phyloP scores from a whole-genome alignment of 106 monocot genomes.

The Dendrobium chrysotoxum region DNA sequence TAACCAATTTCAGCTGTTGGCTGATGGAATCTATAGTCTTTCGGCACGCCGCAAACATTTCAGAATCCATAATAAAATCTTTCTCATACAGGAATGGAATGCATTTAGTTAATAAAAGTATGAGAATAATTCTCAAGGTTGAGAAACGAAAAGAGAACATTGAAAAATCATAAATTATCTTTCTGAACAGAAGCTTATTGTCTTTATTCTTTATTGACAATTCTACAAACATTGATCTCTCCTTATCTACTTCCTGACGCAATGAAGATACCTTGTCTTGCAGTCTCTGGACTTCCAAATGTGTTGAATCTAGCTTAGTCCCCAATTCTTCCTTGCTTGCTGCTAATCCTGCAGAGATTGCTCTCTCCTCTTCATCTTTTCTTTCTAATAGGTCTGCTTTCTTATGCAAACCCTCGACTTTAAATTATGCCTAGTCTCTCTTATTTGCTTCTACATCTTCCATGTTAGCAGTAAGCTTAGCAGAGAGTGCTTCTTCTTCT shows the following conservation, averaged over 20 bases:
- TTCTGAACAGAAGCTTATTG: too few relatives aligned
- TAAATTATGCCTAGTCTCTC: not conserved
- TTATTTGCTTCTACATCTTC: slow-evolving; percentile 5
- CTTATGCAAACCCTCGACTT: not conserved
- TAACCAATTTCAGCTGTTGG: slow-evolving; percentile 41
- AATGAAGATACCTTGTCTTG: slow-evolving; percentile 1
- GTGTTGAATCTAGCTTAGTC: slow-evolving; percentile 32
- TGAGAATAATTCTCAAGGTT: too few relatives aligned
- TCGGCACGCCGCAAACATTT: slow-evolving; percentile 48
- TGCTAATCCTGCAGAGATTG: slow-evolving; percentile 11
- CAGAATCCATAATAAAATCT: slow-evolving; percentile 29
- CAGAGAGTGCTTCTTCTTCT: not conserved
- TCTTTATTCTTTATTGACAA: too few relatives aligned
- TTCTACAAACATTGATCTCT: too few relatives aligned
- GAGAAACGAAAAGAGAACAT: too few relatives aligned
- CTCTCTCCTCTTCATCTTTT: slow-evolving; percentile 5
- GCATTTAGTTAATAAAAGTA: too few relatives aligned
- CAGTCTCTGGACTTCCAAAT: slow-evolving; percentile 22
- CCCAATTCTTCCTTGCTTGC: slow-evolving; percentile 20
- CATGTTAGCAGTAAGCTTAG: not conserved
- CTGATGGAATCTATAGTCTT: slow-evolving; percentile 61
- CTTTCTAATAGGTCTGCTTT: slow-evolving; percentile 9
- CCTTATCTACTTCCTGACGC: too few relatives aligned
- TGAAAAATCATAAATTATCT: too few relatives aligned
- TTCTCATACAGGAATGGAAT: slow-evolving; percentile 22